Percentiles rank a stretch among this genome's conserved stretches.
Evolutionary conservation across 805 yeast genomes (phyloP).

Genomic region (Kluyveromyces starmeri): DNA sequence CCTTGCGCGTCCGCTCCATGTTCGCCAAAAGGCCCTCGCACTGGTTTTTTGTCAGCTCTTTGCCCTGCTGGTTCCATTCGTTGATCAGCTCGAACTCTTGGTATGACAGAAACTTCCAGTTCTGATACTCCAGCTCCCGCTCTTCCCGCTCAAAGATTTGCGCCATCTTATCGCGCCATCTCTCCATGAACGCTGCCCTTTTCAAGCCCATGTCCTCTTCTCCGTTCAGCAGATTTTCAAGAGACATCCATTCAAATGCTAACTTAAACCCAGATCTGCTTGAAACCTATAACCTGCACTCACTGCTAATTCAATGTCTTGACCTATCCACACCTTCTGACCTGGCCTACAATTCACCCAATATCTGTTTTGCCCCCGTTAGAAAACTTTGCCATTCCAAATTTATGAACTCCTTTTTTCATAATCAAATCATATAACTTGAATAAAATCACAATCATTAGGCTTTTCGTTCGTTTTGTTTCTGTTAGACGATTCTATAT

Average conservation of each 20-base stretch:
- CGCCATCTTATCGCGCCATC: conserved; percentile 3
- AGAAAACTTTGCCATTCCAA: no score
- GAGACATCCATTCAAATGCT: conserved; percentile 3
- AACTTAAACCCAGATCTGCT: no score
- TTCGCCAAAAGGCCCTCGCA: conserved; percentile 14
- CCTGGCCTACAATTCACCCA: no score
- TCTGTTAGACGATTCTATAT: no score
- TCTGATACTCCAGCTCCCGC: conserved; percentile 23
- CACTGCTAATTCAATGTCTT: no score
- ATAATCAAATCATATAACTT: no score
- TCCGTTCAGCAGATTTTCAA: conserved; percentile 2
- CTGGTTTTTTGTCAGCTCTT: conserved; percentile 18
- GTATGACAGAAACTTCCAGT: conserved; percentile 28
- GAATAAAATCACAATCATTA: no score
- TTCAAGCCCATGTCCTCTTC: conserved; percentile 1
- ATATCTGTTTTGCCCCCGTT: no score
- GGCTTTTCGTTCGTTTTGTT: no score
- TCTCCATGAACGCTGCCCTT: not conserved
- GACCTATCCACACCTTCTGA: no score
- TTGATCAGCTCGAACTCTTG: conserved; percentile 31
- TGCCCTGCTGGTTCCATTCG: conserved; percentile 27
- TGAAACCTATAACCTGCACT: no score
- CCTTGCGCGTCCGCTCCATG: conserved; percentile 16
- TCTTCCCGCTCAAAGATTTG: conserved; percentile 13
- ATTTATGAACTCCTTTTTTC: no score